Conservation (phyloP, 2,329 filamentous ascomycete genomes). For the Epichloe baconii region DNA sequence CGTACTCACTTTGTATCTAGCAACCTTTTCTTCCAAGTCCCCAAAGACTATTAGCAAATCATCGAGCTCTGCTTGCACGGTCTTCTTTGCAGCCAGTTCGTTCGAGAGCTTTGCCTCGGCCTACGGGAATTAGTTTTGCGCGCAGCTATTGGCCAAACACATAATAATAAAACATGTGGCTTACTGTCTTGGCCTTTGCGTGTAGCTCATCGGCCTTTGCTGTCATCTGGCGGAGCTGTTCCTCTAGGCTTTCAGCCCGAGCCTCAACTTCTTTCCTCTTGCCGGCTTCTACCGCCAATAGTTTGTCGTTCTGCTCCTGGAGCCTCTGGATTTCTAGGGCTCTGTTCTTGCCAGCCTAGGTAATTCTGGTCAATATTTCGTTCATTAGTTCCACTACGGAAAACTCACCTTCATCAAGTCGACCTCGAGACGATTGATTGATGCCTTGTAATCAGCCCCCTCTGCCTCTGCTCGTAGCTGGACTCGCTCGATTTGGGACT, state of each 20-base stretch:
- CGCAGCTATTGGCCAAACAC: not conserved
- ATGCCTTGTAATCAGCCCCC: slow-evolving; percentile 48
- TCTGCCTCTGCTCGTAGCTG: slow-evolving; percentile 44
- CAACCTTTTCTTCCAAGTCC: slow-evolving; percentile 65
- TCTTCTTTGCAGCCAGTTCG: slow-evolving; percentile 49
- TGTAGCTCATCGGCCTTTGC: slow-evolving; percentile 11
- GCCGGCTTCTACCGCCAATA: slow-evolving; percentile 24
- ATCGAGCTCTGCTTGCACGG: slow-evolving; percentile 61
- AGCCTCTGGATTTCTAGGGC: slow-evolving; percentile 45
- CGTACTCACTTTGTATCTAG: slow-evolving; percentile 55
- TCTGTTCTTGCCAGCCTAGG: slow-evolving; percentile 45
- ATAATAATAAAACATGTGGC: not conserved
- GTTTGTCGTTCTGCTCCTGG: slow-evolving; percentile 24
- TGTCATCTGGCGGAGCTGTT: slow-evolving; percentile 13
- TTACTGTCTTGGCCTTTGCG: slow-evolving; percentile 15
- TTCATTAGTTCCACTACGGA: not conserved
- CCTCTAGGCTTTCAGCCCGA: slow-evolving; percentile 14
- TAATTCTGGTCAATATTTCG: not conserved
- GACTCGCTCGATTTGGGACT: slow-evolving; percentile 35
- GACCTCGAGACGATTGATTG: slow-evolving; percentile 47
- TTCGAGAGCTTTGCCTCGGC: slow-evolving; percentile 17
- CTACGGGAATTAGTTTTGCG: slow-evolving; percentile 10
- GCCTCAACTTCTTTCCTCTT: slow-evolving; percentile 14
- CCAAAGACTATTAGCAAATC: slow-evolving; percentile 72
- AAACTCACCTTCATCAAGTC: slow-evolving; percentile 43